Evolutionary conservation across 306 rosid species (phyloP).

Genomic region (Castanea sativa): DNA sequence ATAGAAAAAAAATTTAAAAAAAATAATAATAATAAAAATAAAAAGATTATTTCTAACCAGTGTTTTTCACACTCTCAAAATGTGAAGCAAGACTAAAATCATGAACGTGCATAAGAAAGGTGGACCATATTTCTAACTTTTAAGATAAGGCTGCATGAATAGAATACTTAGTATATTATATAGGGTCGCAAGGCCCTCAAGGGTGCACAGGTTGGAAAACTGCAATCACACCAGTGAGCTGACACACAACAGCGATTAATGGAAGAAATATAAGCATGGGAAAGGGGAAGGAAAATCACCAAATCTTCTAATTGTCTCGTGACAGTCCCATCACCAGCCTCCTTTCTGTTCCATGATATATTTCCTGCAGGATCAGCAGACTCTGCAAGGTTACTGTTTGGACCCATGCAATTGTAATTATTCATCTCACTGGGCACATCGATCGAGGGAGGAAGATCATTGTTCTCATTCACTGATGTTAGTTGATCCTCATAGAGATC

Average conservation of each 20-base stretch:
- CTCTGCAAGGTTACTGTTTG: slow-evolving; percentile 31
- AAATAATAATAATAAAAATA: too few relatives aligned
- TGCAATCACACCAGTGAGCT: slow-evolving; percentile 1
- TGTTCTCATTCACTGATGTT: slow-evolving; percentile 33
- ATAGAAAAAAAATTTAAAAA: too few relatives aligned
- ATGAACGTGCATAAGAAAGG: neutral
- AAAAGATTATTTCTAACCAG: neutral
- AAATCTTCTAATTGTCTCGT: slow-evolving; percentile 45
- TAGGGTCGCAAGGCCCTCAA: neutral
- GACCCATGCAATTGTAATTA: slow-evolving; percentile 24
- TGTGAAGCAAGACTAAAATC: neutral
- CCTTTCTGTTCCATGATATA: slow-evolving; percentile 40
- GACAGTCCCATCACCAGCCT: slow-evolving; percentile 42
- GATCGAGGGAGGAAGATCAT: slow-evolving; percentile 25
- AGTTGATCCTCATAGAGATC: slow-evolving; percentile 43
- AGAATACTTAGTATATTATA: neutral
- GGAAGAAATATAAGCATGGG: slow-evolving; percentile 4
- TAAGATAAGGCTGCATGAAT: neutral
- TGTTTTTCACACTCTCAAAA: neutral
- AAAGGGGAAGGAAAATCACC: slow-evolving; percentile 47
- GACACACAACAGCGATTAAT: neutral
- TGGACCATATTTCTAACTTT: neutral
- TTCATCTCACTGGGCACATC: slow-evolving; percentile 35
- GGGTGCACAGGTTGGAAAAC: slow-evolving; percentile 3
- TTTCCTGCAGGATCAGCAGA: slow-evolving; percentile 39